Conservation (phyloP, 306 rosid species). For the Oxytropis ochrocephala region DNA sequence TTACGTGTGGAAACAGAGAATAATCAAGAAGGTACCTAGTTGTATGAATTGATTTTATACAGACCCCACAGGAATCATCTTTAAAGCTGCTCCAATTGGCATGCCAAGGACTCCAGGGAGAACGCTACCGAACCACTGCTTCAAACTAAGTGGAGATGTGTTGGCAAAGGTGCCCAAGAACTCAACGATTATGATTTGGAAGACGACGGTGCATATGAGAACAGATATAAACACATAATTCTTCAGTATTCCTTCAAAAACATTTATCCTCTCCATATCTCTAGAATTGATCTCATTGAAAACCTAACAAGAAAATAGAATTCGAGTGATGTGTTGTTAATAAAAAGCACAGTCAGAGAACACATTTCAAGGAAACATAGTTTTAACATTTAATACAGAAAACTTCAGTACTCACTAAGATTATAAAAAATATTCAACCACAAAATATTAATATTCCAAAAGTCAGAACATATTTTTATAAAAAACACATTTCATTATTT, state of each 20-base stretch:
- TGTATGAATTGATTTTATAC: conserved; percentile 28
- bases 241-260: conserved; percentile 67
- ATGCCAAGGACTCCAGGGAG: conserved; percentile 78
- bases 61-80: conserved; percentile 63
- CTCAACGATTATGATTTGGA: conserved; percentile 78
- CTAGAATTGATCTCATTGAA: conserved; percentile 96
- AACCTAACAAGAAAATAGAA: conserved; percentile 44
- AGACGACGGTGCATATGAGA: conserved; percentile 62
- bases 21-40: conserved; percentile 24
- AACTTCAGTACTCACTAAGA: not conserved
- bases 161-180: conserved; percentile 77
- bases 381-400: not conserved
- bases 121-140: conserved; percentile 62
- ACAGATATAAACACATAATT: conserved; percentile 80
- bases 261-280: conserved; percentile 96
- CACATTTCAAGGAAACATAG: not conserved
- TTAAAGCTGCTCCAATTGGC: conserved; percentile 86
- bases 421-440: not conserved
- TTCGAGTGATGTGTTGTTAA: not conserved
- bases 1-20: not conserved
- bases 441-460: not conserved
- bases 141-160: conserved; percentile 70
- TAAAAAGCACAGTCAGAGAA: conserved; percentile 2
- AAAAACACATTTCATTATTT: not conserved
- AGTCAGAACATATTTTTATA: not conserved